Conservation (phyloP, 208 protist genomes). For the Phytomonas serpens region DNA sequence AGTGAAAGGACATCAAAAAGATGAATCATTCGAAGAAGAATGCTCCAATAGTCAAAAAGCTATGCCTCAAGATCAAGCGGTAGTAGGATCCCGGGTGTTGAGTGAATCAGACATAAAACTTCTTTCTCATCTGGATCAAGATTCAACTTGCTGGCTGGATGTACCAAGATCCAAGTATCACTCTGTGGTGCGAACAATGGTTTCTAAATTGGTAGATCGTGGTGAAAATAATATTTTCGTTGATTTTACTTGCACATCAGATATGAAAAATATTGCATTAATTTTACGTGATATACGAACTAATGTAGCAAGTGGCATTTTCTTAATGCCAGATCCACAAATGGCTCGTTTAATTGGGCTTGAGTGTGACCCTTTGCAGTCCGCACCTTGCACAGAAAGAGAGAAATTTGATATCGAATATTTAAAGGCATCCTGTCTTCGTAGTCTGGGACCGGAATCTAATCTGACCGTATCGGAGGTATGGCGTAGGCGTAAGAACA, state of each 20-base stretch:
- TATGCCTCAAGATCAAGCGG: background rate
- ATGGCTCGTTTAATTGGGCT: constrained; percentile 1
- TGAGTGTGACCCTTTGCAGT: background rate
- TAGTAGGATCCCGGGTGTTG: background rate
- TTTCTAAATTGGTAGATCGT: constrained; percentile 4
- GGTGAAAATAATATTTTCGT: background rate
- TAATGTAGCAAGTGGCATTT: background rate
- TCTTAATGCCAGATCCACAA: background rate
- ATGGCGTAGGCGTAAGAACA: background rate
- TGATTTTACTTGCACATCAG: constrained; percentile 6
- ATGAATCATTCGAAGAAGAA: background rate
- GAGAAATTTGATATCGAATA: background rate
- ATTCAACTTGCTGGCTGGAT: constrained; percentile 1
- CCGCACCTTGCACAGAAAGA: background rate
- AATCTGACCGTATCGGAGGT: background rate
- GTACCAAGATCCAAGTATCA: constrained; percentile 7
- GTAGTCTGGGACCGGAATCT: background rate
- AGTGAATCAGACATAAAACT: constrained; percentile 2
- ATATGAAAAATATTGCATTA: constrained; percentile 9
- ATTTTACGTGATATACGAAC: background rate
- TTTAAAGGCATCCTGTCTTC: background rate
- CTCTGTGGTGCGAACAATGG: background rate
- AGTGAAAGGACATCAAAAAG: background rate
- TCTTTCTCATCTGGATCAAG: constrained; percentile 1
- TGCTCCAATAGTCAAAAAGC: background rate